Conservation (phyloP, 495 filamentous ascomycete species). For the Xylaria nigripes region DNA sequence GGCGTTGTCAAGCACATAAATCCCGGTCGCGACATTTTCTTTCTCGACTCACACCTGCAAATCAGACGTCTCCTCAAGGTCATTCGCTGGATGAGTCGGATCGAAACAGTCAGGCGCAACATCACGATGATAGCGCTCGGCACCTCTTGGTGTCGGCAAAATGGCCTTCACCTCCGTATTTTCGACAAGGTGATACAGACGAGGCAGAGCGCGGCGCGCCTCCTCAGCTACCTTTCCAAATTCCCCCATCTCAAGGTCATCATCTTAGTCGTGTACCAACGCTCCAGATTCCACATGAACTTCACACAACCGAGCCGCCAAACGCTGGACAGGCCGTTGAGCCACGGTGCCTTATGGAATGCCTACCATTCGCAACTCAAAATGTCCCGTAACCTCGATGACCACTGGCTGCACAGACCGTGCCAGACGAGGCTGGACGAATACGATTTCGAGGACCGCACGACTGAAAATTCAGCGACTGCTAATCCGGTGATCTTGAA, state of each 20-base stretch:
- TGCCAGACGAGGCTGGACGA: conserved; percentile 36
- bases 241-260: conserved; percentile 35
- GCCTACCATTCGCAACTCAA: conserved; percentile 45
- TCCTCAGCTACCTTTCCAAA: conserved; percentile 36
- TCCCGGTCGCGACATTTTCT: conserved; percentile 38
- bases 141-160: conserved; percentile 41
- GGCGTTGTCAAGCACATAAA: conserved; percentile 41
- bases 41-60: conserved; percentile 44
- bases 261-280: conserved; percentile 40
- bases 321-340: conserved; percentile 9
- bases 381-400: conserved; percentile 41
- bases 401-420: conserved; percentile 33
- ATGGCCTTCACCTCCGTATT: conserved; percentile 38
- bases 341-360: conserved; percentile 31
- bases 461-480: conserved; percentile 24
- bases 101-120: conserved; percentile 36
- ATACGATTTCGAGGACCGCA: conserved; percentile 31
- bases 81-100: conserved; percentile 41
- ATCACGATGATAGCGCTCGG: conserved; percentile 37
- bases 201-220: conserved; percentile 40
- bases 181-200: conserved; percentile 37
- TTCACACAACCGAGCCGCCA: conserved; percentile 20
- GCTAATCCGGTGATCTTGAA: conserved; percentile 7
- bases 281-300: conserved; percentile 40
- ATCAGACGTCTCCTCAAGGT: conserved; percentile 41